These are phyloP conservation scores for Nyctanthes arbortristis DNA, from an alignment of 257 asterid genomes.

Conservation along the genomic window DNA sequence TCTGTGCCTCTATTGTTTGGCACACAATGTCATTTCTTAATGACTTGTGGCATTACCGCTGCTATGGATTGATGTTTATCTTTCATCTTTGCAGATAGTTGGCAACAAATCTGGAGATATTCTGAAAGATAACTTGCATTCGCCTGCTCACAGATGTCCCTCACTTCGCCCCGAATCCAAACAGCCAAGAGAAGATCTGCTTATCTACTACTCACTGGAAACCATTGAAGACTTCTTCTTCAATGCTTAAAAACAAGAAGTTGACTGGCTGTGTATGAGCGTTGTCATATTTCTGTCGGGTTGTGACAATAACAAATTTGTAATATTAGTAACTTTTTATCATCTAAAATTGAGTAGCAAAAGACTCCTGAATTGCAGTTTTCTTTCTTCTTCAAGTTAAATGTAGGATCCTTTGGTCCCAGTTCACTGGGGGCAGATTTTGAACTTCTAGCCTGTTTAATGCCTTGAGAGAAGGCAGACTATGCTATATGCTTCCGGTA, in stretches of 20 bases:
- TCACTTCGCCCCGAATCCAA: conserved; percentile 11
- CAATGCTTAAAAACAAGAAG: conserved; percentile 23
- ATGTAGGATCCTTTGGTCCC: conserved; percentile 2
- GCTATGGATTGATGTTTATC: conserved; percentile 6
- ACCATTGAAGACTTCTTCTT: conserved; percentile 20
- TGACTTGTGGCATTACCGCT: background rate
- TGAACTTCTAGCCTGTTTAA: conserved; percentile 8
- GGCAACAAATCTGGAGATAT: conserved; percentile 23
- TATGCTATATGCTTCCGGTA: background rate
- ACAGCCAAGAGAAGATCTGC: conserved; percentile 26
- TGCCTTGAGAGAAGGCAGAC: background rate
- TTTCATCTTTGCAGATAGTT: conserved; percentile 34
- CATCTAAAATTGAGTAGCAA: conserved; percentile 20
- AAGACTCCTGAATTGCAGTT: background rate
- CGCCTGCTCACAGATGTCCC: conserved; percentile 13
- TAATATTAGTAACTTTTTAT: conserved; percentile 18
- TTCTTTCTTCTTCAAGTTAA: conserved; percentile 21
- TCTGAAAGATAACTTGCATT: conserved; percentile 28
- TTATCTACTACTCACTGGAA: conserved; percentile 14
- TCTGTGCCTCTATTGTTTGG: background rate
- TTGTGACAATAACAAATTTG: conserved; percentile 34
- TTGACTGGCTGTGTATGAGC: conserved; percentile 29
- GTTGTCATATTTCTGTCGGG: conserved; percentile 12
- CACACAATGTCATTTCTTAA: conserved; percentile 1
- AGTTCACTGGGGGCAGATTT: background rate